These are phyloP conservation scores for Punica granatum DNA, from an alignment of 345 rosid species.

Conservation along the genomic window DNA sequence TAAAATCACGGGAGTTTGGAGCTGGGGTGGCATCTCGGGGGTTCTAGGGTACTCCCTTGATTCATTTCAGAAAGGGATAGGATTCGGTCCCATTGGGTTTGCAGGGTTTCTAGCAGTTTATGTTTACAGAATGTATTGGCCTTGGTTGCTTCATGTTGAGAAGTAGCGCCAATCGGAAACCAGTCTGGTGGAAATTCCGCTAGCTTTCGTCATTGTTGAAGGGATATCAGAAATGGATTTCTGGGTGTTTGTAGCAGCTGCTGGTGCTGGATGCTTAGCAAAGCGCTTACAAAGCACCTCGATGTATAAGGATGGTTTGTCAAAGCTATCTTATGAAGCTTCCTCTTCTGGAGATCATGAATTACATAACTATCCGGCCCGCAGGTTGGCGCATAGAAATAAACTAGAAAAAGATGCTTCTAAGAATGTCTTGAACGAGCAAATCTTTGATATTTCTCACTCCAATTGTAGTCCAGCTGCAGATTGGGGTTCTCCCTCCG, in stretches of 20 bases:
- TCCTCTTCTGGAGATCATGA: constrained; percentile 24
- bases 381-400: constrained; percentile 19
- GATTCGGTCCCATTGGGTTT: neutral
- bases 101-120: neutral
- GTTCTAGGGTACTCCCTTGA: neutral
- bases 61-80: neutral
- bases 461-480: constrained; percentile 22
- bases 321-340: constrained; percentile 26
- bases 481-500: constrained; percentile 28
- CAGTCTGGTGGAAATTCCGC: constrained; percentile 20
- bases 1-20: neutral
- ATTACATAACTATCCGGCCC: constrained; percentile 15
- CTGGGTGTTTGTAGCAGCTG: constrained; percentile 69
- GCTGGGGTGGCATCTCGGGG: neutral
- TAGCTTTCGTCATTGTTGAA: constrained; percentile 7
- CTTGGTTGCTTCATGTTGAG: constrained; percentile 13
- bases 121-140: constrained; percentile 11
- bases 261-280: constrained; percentile 67
- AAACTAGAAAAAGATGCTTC: constrained; percentile 26
- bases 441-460: constrained; percentile 11
- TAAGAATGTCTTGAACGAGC: constrained; percentile 16
- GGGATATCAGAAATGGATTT: constrained; percentile 41
- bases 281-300: constrained; percentile 43
- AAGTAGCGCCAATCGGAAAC: neutral
- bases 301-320: constrained; percentile 20